Conservation (phyloP, 2,329 filamentous ascomycete species). For the Gyromitra esculenta region DNA sequence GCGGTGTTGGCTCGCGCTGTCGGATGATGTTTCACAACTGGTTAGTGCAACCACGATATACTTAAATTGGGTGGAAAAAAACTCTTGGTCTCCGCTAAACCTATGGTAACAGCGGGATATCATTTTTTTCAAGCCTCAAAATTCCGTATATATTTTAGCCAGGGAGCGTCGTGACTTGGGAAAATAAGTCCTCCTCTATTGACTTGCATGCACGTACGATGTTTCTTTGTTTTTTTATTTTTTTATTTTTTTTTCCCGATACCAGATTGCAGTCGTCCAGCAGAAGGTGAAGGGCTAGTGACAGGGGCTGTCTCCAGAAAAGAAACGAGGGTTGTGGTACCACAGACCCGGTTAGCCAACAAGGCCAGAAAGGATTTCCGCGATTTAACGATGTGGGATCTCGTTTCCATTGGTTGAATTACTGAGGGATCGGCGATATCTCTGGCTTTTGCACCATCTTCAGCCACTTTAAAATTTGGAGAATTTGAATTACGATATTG, state of each 20-base stretch:
- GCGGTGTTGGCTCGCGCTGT: neutral
- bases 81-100: neutral
- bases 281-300: neutral
- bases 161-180: neutral
- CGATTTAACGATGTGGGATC: neutral
- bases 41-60: neutral
- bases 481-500: too few species aligned
- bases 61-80: neutral
- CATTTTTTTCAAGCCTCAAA: neutral
- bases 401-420: neutral
- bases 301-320: neutral
- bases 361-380: neutral
- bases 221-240: neutral
- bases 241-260: neutral
- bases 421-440: neutral
- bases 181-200: neutral
- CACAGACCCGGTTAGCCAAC: neutral
- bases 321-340: too few species aligned
- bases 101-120: neutral
- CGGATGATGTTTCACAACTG: neutral
- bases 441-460: neutral
- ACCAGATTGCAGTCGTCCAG: neutral
- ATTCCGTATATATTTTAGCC: neutral
- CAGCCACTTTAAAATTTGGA: neutral
- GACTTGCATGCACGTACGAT: neutral